Percentiles rank a stretch among this genome's conserved stretches.
These are phyloP conservation scores for Rhinocladiella similis DNA, from an alignment of 2,329 filamentous ascomycete genomes.

Conservation along the genomic window DNA sequence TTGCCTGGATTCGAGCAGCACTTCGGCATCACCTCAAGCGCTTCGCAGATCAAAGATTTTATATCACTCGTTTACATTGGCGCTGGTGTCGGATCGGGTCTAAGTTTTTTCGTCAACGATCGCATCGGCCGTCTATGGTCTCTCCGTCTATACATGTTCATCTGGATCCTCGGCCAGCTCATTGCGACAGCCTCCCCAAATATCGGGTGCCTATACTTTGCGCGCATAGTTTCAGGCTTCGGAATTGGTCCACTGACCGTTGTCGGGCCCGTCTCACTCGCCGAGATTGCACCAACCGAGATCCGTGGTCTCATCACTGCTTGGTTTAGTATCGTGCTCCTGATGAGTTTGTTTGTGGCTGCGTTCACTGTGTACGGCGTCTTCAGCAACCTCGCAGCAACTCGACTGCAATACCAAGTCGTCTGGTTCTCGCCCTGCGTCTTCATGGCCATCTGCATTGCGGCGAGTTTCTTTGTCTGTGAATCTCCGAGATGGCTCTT, in stretches of 20 bases:
- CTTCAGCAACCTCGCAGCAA: conserved; percentile 33
- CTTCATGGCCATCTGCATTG: conserved; percentile 32
- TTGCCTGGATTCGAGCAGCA: conserved; percentile 38
- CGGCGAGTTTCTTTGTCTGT: conserved; percentile 34
- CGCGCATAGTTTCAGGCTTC: conserved; percentile 41
- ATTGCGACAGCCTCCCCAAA: conserved; percentile 23
- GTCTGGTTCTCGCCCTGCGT: conserved; percentile 35
- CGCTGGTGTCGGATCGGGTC: conserved; percentile 32
- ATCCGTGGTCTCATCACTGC: conserved; percentile 41
- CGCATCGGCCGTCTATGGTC: conserved; percentile 43
- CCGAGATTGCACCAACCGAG: conserved; percentile 43
- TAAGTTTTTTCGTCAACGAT: conserved; percentile 44
- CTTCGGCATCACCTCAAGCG: conserved; percentile 36
- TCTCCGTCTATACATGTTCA: conserved; percentile 38
- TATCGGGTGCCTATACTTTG: conserved; percentile 35
- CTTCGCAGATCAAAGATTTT: conserved; percentile 36
- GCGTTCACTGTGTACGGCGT: conserved; percentile 40
- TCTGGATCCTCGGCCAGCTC: conserved; percentile 31
- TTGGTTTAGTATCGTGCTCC: conserved; percentile 38
- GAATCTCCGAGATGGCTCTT: conserved; percentile 41
- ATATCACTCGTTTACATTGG: conserved; percentile 42
- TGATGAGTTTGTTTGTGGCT: conserved; percentile 27
- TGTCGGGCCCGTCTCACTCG: conserved; percentile 40
- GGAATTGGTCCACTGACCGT: conserved; percentile 44
- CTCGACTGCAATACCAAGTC: conserved; percentile 37